phyloP scores from a whole-genome alignment of 1,139 yeast species.

The Protomyces macrosporus region DNA sequence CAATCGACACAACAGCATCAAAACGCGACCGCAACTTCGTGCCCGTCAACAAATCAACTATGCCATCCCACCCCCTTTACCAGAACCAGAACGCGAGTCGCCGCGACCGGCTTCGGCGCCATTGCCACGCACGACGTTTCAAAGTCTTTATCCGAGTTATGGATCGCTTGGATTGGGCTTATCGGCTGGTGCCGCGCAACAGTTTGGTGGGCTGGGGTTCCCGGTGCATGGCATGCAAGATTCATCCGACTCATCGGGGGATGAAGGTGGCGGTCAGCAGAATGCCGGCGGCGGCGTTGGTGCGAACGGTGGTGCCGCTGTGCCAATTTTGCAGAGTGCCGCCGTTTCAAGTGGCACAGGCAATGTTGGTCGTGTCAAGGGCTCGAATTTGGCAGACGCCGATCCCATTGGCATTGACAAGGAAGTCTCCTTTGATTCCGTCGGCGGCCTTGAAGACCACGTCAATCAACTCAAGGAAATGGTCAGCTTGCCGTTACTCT shows the following conservation, averaged over 20 bases:
- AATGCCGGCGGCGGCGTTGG: neutral
- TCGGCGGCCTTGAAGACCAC: slow-evolving; percentile 85
- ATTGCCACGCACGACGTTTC: slow-evolving; percentile 2
- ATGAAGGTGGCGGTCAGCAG: slow-evolving; percentile 16
- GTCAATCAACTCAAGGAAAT: slow-evolving; percentile 91
- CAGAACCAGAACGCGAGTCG: slow-evolving; percentile 12
- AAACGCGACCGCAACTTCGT: slow-evolving; percentile 13
- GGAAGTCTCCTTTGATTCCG: slow-evolving; percentile 80
- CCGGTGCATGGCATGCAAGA: slow-evolving; percentile 10
- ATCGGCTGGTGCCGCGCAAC: neutral
- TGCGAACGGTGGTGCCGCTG: neutral
- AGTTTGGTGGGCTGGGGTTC: slow-evolving; percentile 11
- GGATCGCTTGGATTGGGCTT: slow-evolving; percentile 11
- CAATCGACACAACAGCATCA: neutral
- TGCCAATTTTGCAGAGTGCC: slow-evolving; percentile 6
- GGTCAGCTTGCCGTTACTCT: slow-evolving; percentile 88
- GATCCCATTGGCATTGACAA: slow-evolving; percentile 94
- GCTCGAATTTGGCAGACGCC: slow-evolving; percentile 70
- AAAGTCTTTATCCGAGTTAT: slow-evolving; percentile 16
- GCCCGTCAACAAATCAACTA: slow-evolving; percentile 23
- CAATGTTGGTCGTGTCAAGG: slow-evolving; percentile 41
- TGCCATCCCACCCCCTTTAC: slow-evolving; percentile 27
- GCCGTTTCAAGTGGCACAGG: slow-evolving; percentile 35
- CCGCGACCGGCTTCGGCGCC: neutral
- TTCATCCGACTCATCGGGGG: slow-evolving; percentile 16